Base-by-base conservation (phyloP, 116 monocot species). In the Iris pallida region DNA sequence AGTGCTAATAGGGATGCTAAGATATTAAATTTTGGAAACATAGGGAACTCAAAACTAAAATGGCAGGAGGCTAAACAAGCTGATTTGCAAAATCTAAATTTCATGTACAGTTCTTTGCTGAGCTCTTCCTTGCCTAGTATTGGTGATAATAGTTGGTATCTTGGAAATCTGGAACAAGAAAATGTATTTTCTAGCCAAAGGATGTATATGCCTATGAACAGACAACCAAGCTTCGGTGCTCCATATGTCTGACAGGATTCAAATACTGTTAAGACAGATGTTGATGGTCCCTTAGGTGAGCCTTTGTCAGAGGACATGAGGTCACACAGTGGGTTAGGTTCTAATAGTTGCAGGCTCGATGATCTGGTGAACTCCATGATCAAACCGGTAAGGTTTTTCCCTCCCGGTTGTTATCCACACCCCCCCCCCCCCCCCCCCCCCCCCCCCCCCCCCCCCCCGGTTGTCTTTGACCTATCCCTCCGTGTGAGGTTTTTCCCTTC, bases 311-410 rank as follows among this genome's bases (percentile, higher is more conserved):
- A 30, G 30, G 30, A 30, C 30, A 30, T 30, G 30, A 30, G 0
- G 30, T 30, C 30, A 3, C 30, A 30, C 30, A 3, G 30, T 66
- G 67, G 67, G 54, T 67, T 67, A 12, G 8, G 14, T 43, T 67
- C 67, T 53, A 42, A 54, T 67, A 42, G 54, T 54, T 67, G 42
- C 54, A 46, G 67, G 41, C 67, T 67, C 42, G 67, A 67, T 41
- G 67, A 67, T 42, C 53, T 67, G 2, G 67, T 55, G 0, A 4
- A n/a, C 16, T 53, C 16, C 16, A 54, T 67, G 52, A 43, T 67
- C 42, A 67, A 67, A 55, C 67, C 67, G 41, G 67, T 67, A 67
- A 53, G n/a, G n/a, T n/a, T n/a, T n/a, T n/a, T n/a, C n/a, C n/a
- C n/a, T n/a, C n/a, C n/a, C n/a, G n/a, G n/a, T n/a, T n/a, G n/a